Evolutionary conservation across 192 early-diverging fungal species (phyloP).

Genomic region (Backusella circina): DNA sequence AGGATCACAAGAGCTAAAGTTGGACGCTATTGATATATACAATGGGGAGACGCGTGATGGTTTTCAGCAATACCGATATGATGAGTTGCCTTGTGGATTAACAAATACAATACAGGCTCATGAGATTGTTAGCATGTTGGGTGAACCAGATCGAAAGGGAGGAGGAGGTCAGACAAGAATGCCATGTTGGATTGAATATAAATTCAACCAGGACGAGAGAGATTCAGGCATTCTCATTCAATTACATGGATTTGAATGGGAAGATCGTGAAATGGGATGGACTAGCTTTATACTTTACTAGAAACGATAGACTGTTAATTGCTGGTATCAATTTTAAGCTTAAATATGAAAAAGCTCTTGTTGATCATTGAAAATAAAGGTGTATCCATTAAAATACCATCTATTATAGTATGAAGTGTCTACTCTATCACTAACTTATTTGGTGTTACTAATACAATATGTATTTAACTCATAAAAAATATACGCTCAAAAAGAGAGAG

Average conservation of each 20-base stretch:
- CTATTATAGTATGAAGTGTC: no score
- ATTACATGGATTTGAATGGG: slow-evolving; percentile 47
- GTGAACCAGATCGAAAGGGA: slow-evolving; percentile 45
- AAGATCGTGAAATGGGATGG: slow-evolving; percentile 43
- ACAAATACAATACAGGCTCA: slow-evolving; percentile 24
- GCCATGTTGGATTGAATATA: slow-evolving; percentile 48
- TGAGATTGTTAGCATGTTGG: slow-evolving; percentile 37
- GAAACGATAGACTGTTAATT: not conserved
- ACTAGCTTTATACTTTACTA: slow-evolving; percentile 22
- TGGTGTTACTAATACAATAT: no score
- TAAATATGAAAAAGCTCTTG: no score
- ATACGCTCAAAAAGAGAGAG: no score
- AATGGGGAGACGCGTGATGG: slow-evolving; percentile 34
- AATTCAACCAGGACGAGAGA: slow-evolving; percentile 2
- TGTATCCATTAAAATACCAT: no score
- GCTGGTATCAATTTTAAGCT: no score
- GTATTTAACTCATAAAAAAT: no score
- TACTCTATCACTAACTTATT: no score
- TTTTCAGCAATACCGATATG: slow-evolving; percentile 21
- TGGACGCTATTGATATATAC: slow-evolving; percentile 45
- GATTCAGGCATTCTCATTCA: slow-evolving; percentile 35
- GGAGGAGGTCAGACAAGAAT: slow-evolving; percentile 39
- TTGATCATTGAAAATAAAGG: no score
- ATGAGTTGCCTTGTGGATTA: slow-evolving; percentile 24
- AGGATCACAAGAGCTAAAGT: slow-evolving; percentile 4